Evolutionary conservation across 305 asterid species (phyloP), one percentile per base, ranked within the genome.

Genomic region (Solanum hybrid): DNA sequence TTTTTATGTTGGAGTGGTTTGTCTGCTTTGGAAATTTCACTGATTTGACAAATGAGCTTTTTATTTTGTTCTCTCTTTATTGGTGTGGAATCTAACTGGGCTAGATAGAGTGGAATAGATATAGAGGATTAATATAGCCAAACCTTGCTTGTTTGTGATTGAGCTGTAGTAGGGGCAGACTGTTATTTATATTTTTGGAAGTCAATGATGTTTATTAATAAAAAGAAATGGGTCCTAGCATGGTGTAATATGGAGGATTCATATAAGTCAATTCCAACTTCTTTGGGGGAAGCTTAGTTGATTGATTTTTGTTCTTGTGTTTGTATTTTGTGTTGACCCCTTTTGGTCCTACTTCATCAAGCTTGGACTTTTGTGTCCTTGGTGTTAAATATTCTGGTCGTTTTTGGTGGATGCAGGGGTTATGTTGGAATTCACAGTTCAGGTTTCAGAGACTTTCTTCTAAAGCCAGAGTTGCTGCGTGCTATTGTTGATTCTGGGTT

Each of bases 401-500:
- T 42, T 26, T 40, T 82, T 29, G 71, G 71, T 42, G 37, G 71
- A 82, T 82, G 87, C 71, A 97, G 99, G 92, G 99, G 99, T 89
- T 97, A 97, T 76, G 98, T 95, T 18, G 98, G 98, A 36, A 97
- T 97, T 88, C 99, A 97, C 93, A 97, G 98, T 93, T 97, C 99
- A 26, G 98, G 99, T 91, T 97, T 97, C 92, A 95, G 99, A 92
- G 99, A 96, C 92, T 96, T 97, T 91, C 98, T 97, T 24, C 93
- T 96, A 92, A 97, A 96, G 96, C 99, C 99, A 77, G 99, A 97
- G 92, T 97, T 97, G 71, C 92, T 97, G 79, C 95, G 99, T 57
- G 98, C 99, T 82, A 97, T 97, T 29, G 99, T 97, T 73, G 99
- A 97, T 91, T 97, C 97, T 3, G 99, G 99, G 89, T 97, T 97